A percentile compares a stretch with the other conserved stretches of the same genome.
Conservation (phyloP, 805 yeast genomes). For the Schwanniomyces vanrijiae region DNA sequence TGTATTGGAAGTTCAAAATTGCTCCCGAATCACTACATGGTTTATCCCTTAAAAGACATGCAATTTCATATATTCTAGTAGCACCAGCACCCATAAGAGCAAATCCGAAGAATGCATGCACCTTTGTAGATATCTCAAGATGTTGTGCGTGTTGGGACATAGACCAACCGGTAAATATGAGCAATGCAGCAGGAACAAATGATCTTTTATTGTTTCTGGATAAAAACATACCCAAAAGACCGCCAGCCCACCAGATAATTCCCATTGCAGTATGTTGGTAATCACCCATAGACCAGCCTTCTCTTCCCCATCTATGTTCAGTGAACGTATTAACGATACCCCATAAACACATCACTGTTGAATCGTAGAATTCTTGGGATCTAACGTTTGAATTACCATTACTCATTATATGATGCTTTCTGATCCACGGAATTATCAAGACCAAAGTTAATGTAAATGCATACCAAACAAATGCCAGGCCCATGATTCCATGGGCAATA, state of each 20-base stretch:
- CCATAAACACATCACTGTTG: constrained; percentile 79
- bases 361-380: constrained; percentile 86
- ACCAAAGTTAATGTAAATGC: constrained; percentile 71
- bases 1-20: constrained; percentile 73
- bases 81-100: constrained; percentile 79
- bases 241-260: constrained; percentile 95
- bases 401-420: constrained; percentile 38
- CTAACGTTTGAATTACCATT: constrained; percentile 15
- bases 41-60: constrained; percentile 69
- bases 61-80: constrained; percentile 73
- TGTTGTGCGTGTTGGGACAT: constrained; percentile 89
- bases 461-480: constrained; percentile 78
- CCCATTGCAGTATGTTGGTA: constrained; percentile 97
- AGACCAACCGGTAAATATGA: constrained; percentile 89
- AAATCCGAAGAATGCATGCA: constrained; percentile 84
- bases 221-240: constrained; percentile 77
- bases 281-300: constrained; percentile 89
- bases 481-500: constrained; percentile 97
- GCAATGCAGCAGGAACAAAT: constrained; percentile 76
- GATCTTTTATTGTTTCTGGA: constrained; percentile 60
- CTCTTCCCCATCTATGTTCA: constrained; percentile 92
- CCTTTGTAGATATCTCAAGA: constrained; percentile 75
- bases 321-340: constrained; percentile 94
- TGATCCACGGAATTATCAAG: constrained; percentile 73
- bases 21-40: constrained; percentile 38